phyloP scores from a whole-genome alignment of 129 eudicot species.

The Escallonia herrerae region DNA sequence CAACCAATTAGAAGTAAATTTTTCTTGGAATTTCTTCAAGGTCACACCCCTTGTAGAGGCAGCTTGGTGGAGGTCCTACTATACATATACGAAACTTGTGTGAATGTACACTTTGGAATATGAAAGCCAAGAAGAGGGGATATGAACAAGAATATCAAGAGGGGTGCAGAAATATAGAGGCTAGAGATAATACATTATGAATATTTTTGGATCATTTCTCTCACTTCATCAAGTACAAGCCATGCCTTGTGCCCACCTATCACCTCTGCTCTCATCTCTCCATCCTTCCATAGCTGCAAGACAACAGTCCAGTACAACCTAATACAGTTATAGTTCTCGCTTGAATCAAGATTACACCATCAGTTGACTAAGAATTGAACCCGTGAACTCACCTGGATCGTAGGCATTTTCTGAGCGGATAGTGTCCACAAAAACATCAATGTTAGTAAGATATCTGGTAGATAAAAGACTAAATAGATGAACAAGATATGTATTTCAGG shows the following conservation, averaged over 20 bases:
- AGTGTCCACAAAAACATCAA: slow-evolving; percentile 5
- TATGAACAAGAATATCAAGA: not conserved
- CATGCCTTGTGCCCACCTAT: slow-evolving; percentile 98
- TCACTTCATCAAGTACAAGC: slow-evolving; percentile 95
- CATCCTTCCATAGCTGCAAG: slow-evolving; percentile 88
- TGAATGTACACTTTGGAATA: not conserved
- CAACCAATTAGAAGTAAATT: too few species aligned
- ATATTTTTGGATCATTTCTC: slow-evolving; percentile 64
- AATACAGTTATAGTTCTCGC: too few species aligned
- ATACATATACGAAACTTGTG: not conserved
- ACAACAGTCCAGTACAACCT: too few species aligned
- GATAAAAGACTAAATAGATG: not conserved
- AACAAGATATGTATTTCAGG: not conserved
- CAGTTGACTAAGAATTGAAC: too few species aligned
- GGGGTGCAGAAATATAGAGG: not conserved
- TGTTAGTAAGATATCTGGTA: not conserved
- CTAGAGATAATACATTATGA: slow-evolving; percentile 23
- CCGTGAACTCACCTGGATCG: slow-evolving; percentile 69
- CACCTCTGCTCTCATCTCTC: slow-evolving; percentile 95
- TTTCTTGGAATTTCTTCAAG: too few species aligned
- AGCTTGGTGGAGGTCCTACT: too few species aligned
- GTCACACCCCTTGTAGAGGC: too few species aligned
- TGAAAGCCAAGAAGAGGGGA: not conserved
- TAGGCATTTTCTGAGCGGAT: slow-evolving; percentile 86
- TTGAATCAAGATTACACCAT: too few species aligned